Conservation (phyloP, 306 rosid species). For the Albizia julibrissin region DNA sequence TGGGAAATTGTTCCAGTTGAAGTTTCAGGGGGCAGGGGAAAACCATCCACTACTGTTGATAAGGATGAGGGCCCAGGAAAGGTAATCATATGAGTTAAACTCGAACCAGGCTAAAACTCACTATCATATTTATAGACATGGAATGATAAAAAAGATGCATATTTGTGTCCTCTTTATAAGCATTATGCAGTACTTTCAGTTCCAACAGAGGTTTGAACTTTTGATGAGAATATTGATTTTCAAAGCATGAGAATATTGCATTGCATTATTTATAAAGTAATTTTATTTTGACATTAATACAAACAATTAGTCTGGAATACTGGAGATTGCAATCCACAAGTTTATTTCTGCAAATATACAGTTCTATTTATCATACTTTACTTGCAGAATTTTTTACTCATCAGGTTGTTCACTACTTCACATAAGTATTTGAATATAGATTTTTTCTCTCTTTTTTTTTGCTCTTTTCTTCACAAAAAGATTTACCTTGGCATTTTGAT, state of each 20-base stretch:
- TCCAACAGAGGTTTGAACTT: conserved; percentile 4
- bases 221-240: conserved; percentile 22
- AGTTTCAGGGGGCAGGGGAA: conserved; percentile 98
- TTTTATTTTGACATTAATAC: background rate
- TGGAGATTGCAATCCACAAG: conserved; percentile 10
- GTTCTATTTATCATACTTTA: conserved; percentile 11
- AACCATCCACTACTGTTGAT: conserved; percentile 73
- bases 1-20: conserved; percentile 98
- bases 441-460: background rate
- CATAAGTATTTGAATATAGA: conserved; percentile 11
- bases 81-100: conserved; percentile 47
- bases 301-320: background rate
- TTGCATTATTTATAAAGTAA: background rate
- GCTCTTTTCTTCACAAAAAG: background rate
- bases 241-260: conserved; percentile 14
- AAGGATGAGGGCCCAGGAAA: conserved; percentile 94
- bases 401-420: background rate
- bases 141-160: background rate
- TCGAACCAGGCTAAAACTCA: conserved; percentile 18
- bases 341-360: conserved; percentile 1
- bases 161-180: background rate
- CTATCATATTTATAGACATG: background rate
- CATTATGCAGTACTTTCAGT: conserved; percentile 11
- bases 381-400: conserved; percentile 15
- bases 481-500: conserved; percentile 27